phyloP scores from a whole-genome alignment of 768 basidiomycete species.

The Naganishia friedmannii region DNA sequence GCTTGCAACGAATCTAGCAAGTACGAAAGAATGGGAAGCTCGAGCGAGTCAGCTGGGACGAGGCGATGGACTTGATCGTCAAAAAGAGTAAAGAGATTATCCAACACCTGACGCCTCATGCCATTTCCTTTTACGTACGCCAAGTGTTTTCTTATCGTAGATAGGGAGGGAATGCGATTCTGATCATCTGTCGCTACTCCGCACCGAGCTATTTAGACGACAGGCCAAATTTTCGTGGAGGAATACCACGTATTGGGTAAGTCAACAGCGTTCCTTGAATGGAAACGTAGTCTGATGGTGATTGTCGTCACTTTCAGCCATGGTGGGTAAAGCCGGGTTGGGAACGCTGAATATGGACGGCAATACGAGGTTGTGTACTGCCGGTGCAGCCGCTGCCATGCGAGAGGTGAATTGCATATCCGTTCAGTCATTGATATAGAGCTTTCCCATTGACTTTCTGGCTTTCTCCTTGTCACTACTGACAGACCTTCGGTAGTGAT shows the following conservation, averaged over 20 bases:
- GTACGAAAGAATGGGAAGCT: slow-evolving; percentile 39
- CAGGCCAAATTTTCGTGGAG: slow-evolving; percentile 37
- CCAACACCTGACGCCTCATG: slow-evolving; percentile 35
- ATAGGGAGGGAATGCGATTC: too few species aligned
- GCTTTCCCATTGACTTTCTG: too few species aligned
- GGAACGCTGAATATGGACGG: slow-evolving; percentile 40
- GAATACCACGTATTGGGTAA: slow-evolving; percentile 38
- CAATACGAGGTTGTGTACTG: slow-evolving; percentile 39
- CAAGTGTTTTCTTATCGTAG: too few species aligned
- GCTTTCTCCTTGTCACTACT: too few species aligned
- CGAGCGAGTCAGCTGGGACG: slow-evolving; percentile 36
- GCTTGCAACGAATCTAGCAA: slow-evolving; percentile 26
- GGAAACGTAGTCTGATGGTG: background rate
- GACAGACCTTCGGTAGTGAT: slow-evolving; percentile 36
- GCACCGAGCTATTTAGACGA: too few species aligned
- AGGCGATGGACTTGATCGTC: slow-evolving; percentile 38
- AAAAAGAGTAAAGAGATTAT: slow-evolving; percentile 34
- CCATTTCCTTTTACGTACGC: slow-evolving; percentile 37
- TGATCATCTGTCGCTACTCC: too few species aligned
- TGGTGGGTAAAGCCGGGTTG: slow-evolving; percentile 35
- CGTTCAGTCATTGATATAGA: too few species aligned
- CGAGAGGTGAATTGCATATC: slow-evolving; percentile 30
- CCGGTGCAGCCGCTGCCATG: slow-evolving; percentile 38
- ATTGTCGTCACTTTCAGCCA: slow-evolving; percentile 5
- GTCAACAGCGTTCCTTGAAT: background rate